Conservation (phyloP, 169 alveolate species). For the Eimeria praecox region DNA sequence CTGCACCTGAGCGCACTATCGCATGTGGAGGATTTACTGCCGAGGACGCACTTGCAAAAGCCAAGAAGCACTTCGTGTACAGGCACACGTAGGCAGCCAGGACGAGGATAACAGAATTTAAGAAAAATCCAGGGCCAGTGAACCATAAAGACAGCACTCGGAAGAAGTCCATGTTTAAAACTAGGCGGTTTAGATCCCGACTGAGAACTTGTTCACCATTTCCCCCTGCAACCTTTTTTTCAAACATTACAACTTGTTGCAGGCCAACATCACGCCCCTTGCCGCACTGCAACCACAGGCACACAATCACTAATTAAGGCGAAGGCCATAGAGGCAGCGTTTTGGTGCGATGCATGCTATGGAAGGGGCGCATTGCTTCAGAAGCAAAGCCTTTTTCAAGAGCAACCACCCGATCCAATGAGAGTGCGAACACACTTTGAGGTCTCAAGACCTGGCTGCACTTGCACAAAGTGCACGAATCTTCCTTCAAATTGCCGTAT, state of each 20-base stretch:
- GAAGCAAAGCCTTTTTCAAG: too few relatives aligned
- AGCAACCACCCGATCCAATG: not conserved
- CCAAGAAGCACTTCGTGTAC: conserved; percentile 76
- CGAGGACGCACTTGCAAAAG: conserved; percentile 64
- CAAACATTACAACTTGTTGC: conserved; percentile 81
- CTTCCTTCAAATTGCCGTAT: not conserved
- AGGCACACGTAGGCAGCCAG: conserved; percentile 78
- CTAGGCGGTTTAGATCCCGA: conserved; percentile 79
- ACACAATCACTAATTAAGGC: not conserved
- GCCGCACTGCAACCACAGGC: conserved; percentile 75
- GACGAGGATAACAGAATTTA: conserved; percentile 71
- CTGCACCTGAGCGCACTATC: not conserved
- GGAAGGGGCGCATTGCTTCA: not conserved
- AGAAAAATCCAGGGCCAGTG: conserved; percentile 79
- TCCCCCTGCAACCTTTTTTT: conserved; percentile 80
- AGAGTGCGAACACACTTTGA: not conserved
- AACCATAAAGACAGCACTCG: conserved; percentile 78
- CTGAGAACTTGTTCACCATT: conserved; percentile 81
- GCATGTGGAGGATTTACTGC: not conserved
- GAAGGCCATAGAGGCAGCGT: not conserved
- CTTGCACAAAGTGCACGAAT: not conserved
- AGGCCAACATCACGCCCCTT: conserved; percentile 83
- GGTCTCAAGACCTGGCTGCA: not conserved
- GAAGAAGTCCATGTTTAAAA: conserved; percentile 78
- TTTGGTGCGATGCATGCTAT: not conserved